phyloP scores from a whole-genome alignment of 2,329 filamentous ascomycete genomes.

The Monosporascus sp. region DNA sequence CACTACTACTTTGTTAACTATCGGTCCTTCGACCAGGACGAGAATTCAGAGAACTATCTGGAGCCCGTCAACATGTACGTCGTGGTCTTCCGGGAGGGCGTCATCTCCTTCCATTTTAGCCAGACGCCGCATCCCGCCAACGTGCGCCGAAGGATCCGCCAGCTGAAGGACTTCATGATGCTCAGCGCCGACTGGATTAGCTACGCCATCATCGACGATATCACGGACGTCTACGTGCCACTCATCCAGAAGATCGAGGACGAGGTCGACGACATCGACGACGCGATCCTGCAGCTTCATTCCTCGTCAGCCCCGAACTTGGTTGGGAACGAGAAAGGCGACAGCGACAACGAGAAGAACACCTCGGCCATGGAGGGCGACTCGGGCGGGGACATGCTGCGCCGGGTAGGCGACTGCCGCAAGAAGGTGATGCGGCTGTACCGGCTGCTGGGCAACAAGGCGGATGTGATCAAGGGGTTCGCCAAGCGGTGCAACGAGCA shows the following conservation, averaged over 20 bases:
- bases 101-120: slow-evolving; percentile 96
- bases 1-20: slow-evolving; percentile 99
- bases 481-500: slow-evolving; percentile 97
- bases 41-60: slow-evolving; percentile 80
- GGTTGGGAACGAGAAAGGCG: slow-evolving; percentile 29
- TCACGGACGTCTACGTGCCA: slow-evolving; percentile 92
- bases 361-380: slow-evolving; percentile 39
- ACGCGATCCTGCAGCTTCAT: slow-evolving; percentile 80
- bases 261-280: slow-evolving; percentile 95
- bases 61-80: slow-evolving; percentile 98
- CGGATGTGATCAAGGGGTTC: slow-evolving; percentile 98
- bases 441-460: slow-evolving; percentile 89
- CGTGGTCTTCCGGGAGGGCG: slow-evolving; percentile 91
- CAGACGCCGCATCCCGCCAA: slow-evolving; percentile 94
- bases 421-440: slow-evolving; percentile 98
- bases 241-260: slow-evolving; percentile 90
- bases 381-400: slow-evolving; percentile 74
- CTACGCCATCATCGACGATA: slow-evolving; percentile 96
- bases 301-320: slow-evolving; percentile 43
- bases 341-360: slow-evolving; percentile 41
- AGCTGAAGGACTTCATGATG: slow-evolving; percentile 89
- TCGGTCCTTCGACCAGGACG: slow-evolving; percentile 93
- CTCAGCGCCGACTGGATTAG: slow-evolving; percentile 96
- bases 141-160: slow-evolving; percentile 85
- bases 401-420: slow-evolving; percentile 85